These are phyloP conservation scores for Ceratocystis variospora DNA, from an alignment of 2,329 filamentous ascomycete genomes.

Conservation along the genomic window DNA sequence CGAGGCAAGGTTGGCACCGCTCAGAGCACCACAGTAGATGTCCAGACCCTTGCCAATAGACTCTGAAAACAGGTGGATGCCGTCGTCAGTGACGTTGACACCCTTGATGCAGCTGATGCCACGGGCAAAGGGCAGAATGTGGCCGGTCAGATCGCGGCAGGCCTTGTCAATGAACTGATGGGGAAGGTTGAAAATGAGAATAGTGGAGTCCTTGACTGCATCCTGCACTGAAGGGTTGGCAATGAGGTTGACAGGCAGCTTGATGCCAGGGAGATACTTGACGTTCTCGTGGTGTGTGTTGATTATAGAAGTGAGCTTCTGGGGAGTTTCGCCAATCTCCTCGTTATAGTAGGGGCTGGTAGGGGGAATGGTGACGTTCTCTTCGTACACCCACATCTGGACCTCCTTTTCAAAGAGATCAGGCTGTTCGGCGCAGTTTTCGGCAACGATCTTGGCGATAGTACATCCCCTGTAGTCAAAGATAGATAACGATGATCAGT, in stretches of 20 bases:
- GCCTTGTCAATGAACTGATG: constrained; percentile 90
- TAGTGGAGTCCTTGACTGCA: constrained; percentile 68
- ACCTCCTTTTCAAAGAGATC: constrained; percentile 77
- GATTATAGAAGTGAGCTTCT: constrained; percentile 84
- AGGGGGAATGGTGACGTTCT: constrained; percentile 62
- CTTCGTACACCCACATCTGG: constrained; percentile 99
- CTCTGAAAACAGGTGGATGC: constrained; percentile 83
- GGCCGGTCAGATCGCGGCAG: constrained; percentile 70
- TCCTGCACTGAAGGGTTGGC: constrained; percentile 71
- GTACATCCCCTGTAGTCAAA: constrained; percentile 62
- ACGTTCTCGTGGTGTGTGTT: constrained; percentile 90
- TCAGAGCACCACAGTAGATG: constrained; percentile 93
- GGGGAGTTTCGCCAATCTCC: constrained; percentile 47
- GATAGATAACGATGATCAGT: background rate
- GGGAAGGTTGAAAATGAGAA: constrained; percentile 90
- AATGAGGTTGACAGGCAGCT: constrained; percentile 66
- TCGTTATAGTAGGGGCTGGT: constrained; percentile 60
- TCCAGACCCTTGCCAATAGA: constrained; percentile 80
- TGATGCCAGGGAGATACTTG: constrained; percentile 89
- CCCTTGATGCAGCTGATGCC: constrained; percentile 98
- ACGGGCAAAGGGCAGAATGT: constrained; percentile 81
- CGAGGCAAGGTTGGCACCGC: constrained; percentile 87
- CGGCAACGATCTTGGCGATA: constrained; percentile 91
- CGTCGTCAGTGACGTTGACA: constrained; percentile 77
- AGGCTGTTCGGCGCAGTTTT: constrained; percentile 68